phyloP scores from a whole-genome alignment of 1,284 basidiomycete species.

The Cutaneotrichosporon spelunceum region DNA sequence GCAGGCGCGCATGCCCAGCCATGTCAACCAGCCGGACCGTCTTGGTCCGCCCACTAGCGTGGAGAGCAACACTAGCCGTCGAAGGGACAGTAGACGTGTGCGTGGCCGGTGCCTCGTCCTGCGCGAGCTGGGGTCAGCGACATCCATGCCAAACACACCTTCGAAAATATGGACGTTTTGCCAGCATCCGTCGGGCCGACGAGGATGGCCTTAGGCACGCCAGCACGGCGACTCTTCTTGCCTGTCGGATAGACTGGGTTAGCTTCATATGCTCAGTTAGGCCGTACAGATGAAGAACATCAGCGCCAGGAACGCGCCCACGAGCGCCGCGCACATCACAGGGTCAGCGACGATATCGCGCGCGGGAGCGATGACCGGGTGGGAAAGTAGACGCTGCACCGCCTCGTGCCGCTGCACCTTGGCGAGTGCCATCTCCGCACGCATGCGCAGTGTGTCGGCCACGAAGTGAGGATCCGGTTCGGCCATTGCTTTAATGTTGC shows the following conservation, averaged over 20 bases:
- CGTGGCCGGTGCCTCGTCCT: conserved; percentile 37
- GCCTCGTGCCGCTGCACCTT: conserved; percentile 5
- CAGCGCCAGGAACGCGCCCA: conserved; percentile 31
- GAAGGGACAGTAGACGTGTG: conserved; percentile 44
- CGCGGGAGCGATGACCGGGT: conserved; percentile 12
- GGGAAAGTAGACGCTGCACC: conserved; percentile 10
- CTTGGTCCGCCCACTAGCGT: conserved; percentile 23
- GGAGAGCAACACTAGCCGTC: conserved; percentile 33
- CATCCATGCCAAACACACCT: conserved; percentile 25
- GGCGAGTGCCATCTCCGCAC: conserved; percentile 8
- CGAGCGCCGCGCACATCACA: conserved; percentile 35
- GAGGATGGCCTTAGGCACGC: conserved; percentile 38
- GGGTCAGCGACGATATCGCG: conserved; percentile 34
- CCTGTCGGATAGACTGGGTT: conserved; percentile 11
- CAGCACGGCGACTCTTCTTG: conserved; percentile 23
- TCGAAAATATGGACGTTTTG: conserved; percentile 48
- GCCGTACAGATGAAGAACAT: conserved; percentile 31
- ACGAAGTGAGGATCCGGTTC: neutral
- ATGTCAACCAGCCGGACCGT: conserved; percentile 42
- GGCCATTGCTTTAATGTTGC: neutral
- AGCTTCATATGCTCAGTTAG: neutral
- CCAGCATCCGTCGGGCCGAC: conserved; percentile 45
- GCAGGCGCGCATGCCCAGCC: conserved; percentile 49
- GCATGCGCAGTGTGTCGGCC: neutral
- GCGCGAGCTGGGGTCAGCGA: conserved; percentile 32